These are phyloP conservation scores for Achlya hypogyna DNA, from an alignment of 352 stramenopile genomes.

Conservation along the genomic window DNA sequence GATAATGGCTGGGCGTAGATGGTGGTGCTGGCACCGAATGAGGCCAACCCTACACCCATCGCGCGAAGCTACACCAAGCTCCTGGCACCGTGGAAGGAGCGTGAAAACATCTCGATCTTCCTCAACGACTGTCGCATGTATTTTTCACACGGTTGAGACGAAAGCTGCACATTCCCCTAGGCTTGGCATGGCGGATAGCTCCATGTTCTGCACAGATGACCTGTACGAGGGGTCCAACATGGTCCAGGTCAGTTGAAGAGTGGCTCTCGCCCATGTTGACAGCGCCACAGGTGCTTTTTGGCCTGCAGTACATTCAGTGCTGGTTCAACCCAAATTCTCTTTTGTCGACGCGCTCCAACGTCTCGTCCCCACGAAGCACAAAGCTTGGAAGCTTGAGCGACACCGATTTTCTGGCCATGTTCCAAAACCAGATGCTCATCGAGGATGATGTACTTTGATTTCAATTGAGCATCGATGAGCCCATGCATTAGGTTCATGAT, in stretches of 20 bases:
- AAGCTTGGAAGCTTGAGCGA: too few species aligned
- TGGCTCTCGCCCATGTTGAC: background rate
- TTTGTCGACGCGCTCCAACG: background rate
- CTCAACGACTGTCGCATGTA: constrained; percentile 68
- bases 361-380: background rate
- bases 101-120: constrained; percentile 78
- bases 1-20: constrained; percentile 25
- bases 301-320: constrained; percentile 39
- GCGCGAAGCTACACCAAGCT: constrained; percentile 51
- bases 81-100: constrained; percentile 78
- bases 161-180: constrained; percentile 21
- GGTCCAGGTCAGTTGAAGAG: constrained; percentile 43
- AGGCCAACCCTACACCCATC: constrained; percentile 21
- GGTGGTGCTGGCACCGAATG: constrained; percentile 39
- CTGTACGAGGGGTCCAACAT: constrained; percentile 80
- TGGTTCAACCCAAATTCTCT: constrained; percentile 1
- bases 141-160: background rate
- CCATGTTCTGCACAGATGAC: constrained; percentile 75
- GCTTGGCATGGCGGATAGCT: constrained; percentile 75
- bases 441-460: too few species aligned
- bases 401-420: too few species aligned
- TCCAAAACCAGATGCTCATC: too few species aligned
- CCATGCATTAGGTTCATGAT: too few species aligned
- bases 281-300: constrained; percentile 43
- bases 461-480: too few species aligned